These are phyloP conservation scores for Jacaranda copaia DNA, from an alignment of 257 asterid species.

Conservation along the genomic window DNA sequence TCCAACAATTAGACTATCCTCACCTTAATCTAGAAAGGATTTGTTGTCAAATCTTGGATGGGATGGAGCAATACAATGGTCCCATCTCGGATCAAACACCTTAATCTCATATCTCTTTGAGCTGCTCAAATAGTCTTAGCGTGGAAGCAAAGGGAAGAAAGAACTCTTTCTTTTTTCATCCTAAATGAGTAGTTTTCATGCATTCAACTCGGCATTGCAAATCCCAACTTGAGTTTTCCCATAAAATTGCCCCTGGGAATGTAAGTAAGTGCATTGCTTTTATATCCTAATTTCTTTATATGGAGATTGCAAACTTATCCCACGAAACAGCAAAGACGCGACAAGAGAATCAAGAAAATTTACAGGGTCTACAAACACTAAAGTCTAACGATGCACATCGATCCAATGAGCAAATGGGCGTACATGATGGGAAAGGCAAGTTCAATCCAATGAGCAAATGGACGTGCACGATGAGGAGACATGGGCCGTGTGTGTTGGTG, in stretches of 20 bases:
- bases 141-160: slow-evolving; percentile 51
- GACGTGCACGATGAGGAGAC: slow-evolving; percentile 33
- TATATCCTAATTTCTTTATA: neutral
- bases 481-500: slow-evolving; percentile 36
- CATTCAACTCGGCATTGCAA: slow-evolving; percentile 32
- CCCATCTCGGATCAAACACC: slow-evolving; percentile 53
- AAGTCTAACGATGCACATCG: slow-evolving; percentile 50
- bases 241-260: slow-evolving; percentile 46
- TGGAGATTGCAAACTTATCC: slow-evolving; percentile 29
- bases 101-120: slow-evolving; percentile 27
- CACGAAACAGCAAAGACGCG: slow-evolving; percentile 27
- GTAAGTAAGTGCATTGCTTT: slow-evolving; percentile 37
- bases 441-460: slow-evolving; percentile 41
- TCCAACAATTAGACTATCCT: too few relatives aligned
- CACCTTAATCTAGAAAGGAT: neutral
- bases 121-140: slow-evolving; percentile 46
- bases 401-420: slow-evolving; percentile 35
- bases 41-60: neutral
- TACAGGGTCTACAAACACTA: slow-evolving; percentile 52
- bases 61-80: slow-evolving; percentile 42
- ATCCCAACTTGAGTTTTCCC: slow-evolving; percentile 58
- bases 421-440: slow-evolving; percentile 42
- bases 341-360: slow-evolving; percentile 45
- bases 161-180: slow-evolving; percentile 4
- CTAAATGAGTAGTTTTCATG: slow-evolving; percentile 1